Conservation (phyloP, 257 asterid species). For the Lavandula angustifolia region DNA sequence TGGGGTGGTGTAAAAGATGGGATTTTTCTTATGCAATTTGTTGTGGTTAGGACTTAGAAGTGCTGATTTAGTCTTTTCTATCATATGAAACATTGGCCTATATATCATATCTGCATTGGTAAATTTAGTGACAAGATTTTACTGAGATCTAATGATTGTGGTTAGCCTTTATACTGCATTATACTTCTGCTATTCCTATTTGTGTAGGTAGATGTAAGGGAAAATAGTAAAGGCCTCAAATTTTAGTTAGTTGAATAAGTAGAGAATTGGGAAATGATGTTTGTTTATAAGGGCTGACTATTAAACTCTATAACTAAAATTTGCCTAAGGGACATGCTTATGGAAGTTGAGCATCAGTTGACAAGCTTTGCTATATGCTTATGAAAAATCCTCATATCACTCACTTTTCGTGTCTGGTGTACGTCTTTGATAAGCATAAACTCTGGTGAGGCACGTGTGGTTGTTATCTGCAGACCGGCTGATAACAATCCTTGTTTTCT, state of each 20-base stretch:
- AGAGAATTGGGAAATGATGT: not conserved
- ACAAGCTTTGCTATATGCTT: not conserved
- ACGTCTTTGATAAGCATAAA: not conserved
- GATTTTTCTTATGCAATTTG: slow-evolving; percentile 28
- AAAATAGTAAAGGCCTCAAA: no score
- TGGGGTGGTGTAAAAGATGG: slow-evolving; percentile 15
- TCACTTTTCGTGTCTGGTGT: not conserved
- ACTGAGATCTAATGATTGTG: slow-evolving; percentile 45
- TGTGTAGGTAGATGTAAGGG: not conserved
- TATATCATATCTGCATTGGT: slow-evolving; percentile 26
- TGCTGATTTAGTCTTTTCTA: slow-evolving; percentile 16
- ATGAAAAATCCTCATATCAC: not conserved
- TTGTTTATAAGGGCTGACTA: not conserved
- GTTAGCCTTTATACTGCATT: not conserved
- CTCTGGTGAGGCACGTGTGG: not conserved
- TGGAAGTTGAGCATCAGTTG: not conserved
- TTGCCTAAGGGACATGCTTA: not conserved
- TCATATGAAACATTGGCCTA: slow-evolving; percentile 18
- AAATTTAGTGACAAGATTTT: slow-evolving; percentile 21
- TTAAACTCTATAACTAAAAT: no score
- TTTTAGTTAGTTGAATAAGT: no score
- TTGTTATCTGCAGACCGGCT: not conserved
- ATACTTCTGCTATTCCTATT: not conserved
- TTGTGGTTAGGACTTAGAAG: slow-evolving; percentile 20
- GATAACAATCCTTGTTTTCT: slow-evolving; percentile 17